A percentile compares a stretch with the other conserved stretches of the same genome.
These are phyloP conservation scores for Quercus aquifolioides DNA, from an alignment of 306 rosid species.

Conservation along the genomic window DNA sequence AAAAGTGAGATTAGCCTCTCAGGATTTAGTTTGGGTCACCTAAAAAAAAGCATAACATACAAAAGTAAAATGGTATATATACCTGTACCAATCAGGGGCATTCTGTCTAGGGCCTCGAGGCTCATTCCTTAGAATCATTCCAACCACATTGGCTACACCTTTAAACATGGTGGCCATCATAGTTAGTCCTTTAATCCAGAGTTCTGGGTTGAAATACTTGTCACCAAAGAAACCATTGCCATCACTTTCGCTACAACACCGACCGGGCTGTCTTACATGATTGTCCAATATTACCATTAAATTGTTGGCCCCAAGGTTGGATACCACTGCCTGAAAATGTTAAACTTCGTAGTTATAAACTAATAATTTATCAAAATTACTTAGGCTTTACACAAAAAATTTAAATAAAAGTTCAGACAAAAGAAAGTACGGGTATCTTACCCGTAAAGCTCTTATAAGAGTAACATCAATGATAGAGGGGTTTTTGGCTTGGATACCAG, in stretches of 20 bases:
- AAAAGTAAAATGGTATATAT: constrained; percentile 1
- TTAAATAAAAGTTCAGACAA: no score
- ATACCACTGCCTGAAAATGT: constrained; percentile 59
- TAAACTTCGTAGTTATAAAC: no score
- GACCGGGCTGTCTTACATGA: constrained; percentile 68
- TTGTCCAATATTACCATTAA: constrained; percentile 86
- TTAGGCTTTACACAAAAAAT: no score
- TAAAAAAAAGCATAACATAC: not conserved
- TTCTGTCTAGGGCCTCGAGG: constrained; percentile 83
- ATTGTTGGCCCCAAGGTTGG: constrained; percentile 44
- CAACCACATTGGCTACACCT: constrained; percentile 58
- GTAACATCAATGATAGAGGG: constrained; percentile 70
- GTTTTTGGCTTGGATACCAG: constrained; percentile 66
- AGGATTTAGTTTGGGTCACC: no score
- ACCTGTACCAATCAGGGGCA: constrained; percentile 75
- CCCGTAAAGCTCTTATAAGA: constrained; percentile 70
- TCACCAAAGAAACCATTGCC: constrained; percentile 84
- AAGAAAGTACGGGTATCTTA: not conserved
- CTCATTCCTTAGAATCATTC: constrained; percentile 85
- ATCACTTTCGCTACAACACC: constrained; percentile 76
- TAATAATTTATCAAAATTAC: no score
- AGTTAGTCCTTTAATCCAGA: constrained; percentile 68
- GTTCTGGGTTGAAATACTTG: constrained; percentile 53
- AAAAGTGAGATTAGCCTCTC: not conserved
- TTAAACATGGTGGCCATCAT: constrained; percentile 72